phyloP scores from a whole-genome alignment of 2,329 filamentous ascomycete species.

The Cordyceps fumosorosea region DNA sequence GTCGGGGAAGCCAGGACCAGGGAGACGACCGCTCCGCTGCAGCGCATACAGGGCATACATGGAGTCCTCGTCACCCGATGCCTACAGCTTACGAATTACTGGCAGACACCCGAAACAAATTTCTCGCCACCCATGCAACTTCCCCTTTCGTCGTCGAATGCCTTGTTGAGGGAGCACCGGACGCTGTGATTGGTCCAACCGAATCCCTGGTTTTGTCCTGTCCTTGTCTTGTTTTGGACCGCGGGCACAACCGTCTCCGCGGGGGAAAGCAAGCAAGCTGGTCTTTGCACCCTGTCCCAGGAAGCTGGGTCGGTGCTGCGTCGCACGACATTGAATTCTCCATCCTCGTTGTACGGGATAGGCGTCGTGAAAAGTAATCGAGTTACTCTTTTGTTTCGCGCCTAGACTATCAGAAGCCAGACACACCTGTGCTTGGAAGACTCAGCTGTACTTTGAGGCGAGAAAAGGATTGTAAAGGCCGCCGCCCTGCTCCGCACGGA shows the following conservation, averaged over 20 bases:
- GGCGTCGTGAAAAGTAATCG: not conserved
- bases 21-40: not conserved
- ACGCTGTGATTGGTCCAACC: not conserved
- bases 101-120: conserved; percentile 2
- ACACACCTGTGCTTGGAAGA: not conserved
- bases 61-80: not conserved
- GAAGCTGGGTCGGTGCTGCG: conserved; percentile 3
- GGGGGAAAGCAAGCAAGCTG: not conserved
- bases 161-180: too few relatives aligned
- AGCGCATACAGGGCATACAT: not conserved
- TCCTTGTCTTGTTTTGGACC: not conserved
- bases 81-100: too few relatives aligned
- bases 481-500: not conserved
- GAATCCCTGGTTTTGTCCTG: not conserved
- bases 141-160: not conserved
- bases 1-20: too few relatives aligned
- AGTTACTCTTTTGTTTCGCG: not conserved
- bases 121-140: not conserved
- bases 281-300: not conserved
- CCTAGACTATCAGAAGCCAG: not conserved
- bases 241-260: not conserved
- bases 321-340: conserved; percentile 7
- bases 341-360: not conserved
- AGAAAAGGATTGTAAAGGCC: too few relatives aligned
- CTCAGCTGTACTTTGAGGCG: too few relatives aligned